Evolutionary conservation across 345 rosid species (phyloP).

Genomic region (Capsella bursapastoris): DNA sequence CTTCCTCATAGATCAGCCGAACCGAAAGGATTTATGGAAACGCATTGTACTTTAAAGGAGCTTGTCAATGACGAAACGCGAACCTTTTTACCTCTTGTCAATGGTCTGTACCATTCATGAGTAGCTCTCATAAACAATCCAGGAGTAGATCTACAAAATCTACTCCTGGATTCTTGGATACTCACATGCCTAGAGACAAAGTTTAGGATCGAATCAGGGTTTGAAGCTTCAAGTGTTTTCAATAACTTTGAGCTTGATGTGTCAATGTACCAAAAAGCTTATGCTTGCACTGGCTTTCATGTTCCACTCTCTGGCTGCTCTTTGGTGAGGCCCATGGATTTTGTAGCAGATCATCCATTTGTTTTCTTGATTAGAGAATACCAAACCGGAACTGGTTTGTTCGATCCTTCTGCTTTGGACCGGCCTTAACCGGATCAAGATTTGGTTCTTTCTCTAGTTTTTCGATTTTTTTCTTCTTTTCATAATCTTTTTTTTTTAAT

Average conservation of each 20-base stretch:
- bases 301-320: too few relatives aligned
- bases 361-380: slow-evolving; percentile 34
- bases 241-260: not conserved
- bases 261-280: slow-evolving; percentile 40
- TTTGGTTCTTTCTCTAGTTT: not conserved
- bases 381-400: slow-evolving; percentile 16
- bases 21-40: slow-evolving; percentile 46
- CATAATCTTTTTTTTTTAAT: too few relatives aligned
- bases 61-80: slow-evolving; percentile 31
- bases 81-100: slow-evolving; percentile 39
- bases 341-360: slow-evolving; percentile 39
- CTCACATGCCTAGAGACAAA: slow-evolving; percentile 1
- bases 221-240: slow-evolving; percentile 42
- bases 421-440: not conserved
- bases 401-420: slow-evolving; percentile 18
- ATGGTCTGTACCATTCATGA: slow-evolving; percentile 47
- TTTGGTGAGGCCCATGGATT: not conserved
- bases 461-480: not conserved
- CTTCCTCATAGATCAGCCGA: slow-evolving; percentile 26
- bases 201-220: slow-evolving; percentile 25
- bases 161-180: slow-evolving; percentile 6
- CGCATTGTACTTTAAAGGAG: slow-evolving; percentile 53
- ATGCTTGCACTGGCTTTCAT: slow-evolving; percentile 47
- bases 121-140: slow-evolving; percentile 14
- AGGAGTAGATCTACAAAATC: not conserved